Evolutionary conservation across 192 early-diverging fungal species (phyloP).

Genomic region (Coemansia sp.): DNA sequence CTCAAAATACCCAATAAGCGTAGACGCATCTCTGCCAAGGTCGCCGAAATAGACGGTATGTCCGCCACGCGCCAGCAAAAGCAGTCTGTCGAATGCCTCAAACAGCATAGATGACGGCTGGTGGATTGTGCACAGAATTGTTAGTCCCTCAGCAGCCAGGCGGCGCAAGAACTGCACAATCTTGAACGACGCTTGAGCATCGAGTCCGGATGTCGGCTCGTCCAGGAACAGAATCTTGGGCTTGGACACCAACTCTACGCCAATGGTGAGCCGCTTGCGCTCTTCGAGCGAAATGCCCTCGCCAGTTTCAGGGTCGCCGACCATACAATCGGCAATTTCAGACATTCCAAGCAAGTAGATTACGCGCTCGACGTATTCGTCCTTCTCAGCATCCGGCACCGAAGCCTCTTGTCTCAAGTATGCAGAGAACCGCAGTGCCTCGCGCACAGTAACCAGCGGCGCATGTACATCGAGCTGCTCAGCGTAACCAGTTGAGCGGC

Average conservation of each 20-base stretch:
- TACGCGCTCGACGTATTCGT: constrained; percentile 66
- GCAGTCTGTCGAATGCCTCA: constrained; percentile 71
- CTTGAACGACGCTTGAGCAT: constrained; percentile 68
- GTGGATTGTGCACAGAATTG: constrained; percentile 74
- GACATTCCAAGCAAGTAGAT: constrained; percentile 68
- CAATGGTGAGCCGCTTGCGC: constrained; percentile 77
- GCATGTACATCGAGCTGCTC: constrained; percentile 77
- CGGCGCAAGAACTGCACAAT: constrained; percentile 65
- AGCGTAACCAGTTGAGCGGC: constrained; percentile 68
- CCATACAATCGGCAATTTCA: constrained; percentile 62
- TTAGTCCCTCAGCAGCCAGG: constrained; percentile 59
- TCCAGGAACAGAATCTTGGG: constrained; percentile 77
- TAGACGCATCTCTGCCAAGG: constrained; percentile 63
- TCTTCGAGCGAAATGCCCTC: constrained; percentile 77
- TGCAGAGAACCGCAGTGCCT: constrained; percentile 59
- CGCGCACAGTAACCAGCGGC: constrained; percentile 63
- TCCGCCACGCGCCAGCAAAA: constrained; percentile 73
- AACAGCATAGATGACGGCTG: constrained; percentile 73
- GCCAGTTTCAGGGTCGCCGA: constrained; percentile 63
- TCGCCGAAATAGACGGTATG: constrained; percentile 79
- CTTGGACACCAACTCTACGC: constrained; percentile 70
- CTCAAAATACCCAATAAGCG: constrained; percentile 75
- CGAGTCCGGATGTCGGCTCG: constrained; percentile 77
- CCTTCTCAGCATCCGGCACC: constrained; percentile 60
- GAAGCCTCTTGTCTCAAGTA: constrained; percentile 61